Base-by-base conservation (phyloP, 2,329 filamentous ascomycete genomes). In the Cytospora paraplurivora region DNA sequence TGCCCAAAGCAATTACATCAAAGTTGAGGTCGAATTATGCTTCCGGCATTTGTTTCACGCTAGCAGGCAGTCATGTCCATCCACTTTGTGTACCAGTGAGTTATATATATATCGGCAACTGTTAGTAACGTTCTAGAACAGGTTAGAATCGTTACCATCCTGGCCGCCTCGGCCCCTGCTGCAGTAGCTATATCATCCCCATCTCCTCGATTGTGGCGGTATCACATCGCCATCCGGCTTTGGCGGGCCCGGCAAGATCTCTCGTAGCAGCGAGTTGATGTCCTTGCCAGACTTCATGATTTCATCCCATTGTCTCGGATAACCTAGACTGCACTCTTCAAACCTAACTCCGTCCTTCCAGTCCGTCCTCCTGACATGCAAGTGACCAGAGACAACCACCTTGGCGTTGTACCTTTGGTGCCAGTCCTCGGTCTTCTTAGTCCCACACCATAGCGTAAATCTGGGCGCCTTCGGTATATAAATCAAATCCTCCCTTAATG, bases 371-470 rank as follows among this genome's bases (percentile, higher is more conserved):
- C 72, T 73, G 35, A 77, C 70, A 56, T 77, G 75, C 59, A 77
- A 61, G 58, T 77, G 75, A 0, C 75, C 75, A 13, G 71, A 73
- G 4, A 77, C 71, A 4, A 76, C 75, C 7, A 76, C 75, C 53
- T 72, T 73, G 8, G 75, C 74, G 33, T 66, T 63, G 68, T 76
- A 76, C 7, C 72, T 66, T 63, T 57, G 69, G 67, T 76, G 74
- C 75, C 75, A 77, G 65, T 74, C 72, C 47, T 71, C 68, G 15
- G 75, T 77, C 50, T 67, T 64, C 64, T 68, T 72, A 7, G 73
- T 76, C n/a, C 75, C 75, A 68, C 75, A 76, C 75, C 75, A 77
- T 21, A 76, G 67, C 37, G 69, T 73, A 68, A 77, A 77, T n/a
- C 75, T 68, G 37, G 75, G 75, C 54, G 75, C 71, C 6, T 67